These are phyloP conservation scores for Kalanchoe fedtschenkoi DNA, from an alignment of 164 flowering plant genomes.

Conservation along the genomic window DNA sequence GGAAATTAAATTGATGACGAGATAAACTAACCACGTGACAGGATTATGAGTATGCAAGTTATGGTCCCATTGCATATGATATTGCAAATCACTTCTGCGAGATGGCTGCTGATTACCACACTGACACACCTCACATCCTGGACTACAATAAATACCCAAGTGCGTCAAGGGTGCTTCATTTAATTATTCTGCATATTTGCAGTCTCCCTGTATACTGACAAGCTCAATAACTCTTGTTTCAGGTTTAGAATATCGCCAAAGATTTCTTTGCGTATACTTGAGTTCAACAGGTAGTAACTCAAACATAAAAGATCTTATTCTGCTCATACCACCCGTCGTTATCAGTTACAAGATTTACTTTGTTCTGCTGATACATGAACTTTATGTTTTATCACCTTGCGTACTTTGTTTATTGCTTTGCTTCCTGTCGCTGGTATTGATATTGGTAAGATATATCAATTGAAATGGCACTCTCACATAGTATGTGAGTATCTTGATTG, in stretches of 20 bases:
- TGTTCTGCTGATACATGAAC: background rate
- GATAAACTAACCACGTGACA: slow-evolving; percentile 7
- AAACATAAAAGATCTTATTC: background rate
- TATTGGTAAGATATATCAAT: background rate
- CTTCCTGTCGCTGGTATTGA: background rate
- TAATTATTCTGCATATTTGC: background rate
- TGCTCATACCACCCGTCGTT: background rate
- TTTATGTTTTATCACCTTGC: too few species aligned
- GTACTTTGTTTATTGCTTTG: background rate
- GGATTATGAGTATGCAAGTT: slow-evolving; percentile 39
- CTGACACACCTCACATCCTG: slow-evolving; percentile 32
- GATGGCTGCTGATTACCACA: slow-evolving; percentile 39
- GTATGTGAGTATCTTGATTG: background rate
- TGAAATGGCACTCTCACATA: background rate
- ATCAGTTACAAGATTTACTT: background rate
- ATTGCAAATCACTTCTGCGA: slow-evolving; percentile 43
- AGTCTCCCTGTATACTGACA: background rate
- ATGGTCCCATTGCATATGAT: slow-evolving; percentile 31
- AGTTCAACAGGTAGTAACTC: slow-evolving; percentile 23
- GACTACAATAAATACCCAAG: slow-evolving; percentile 34
- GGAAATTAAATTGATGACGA: too few species aligned
- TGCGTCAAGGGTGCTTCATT: slow-evolving; percentile 6
- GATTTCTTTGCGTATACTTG: slow-evolving; percentile 22
- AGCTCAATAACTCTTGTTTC: background rate
- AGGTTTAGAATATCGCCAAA: slow-evolving; percentile 30